Evolutionary conservation across 768 basidiomycete genomes (phyloP), one percentile per base, ranked within the genome.

Genomic region (Tulasnella sp.): DNA sequence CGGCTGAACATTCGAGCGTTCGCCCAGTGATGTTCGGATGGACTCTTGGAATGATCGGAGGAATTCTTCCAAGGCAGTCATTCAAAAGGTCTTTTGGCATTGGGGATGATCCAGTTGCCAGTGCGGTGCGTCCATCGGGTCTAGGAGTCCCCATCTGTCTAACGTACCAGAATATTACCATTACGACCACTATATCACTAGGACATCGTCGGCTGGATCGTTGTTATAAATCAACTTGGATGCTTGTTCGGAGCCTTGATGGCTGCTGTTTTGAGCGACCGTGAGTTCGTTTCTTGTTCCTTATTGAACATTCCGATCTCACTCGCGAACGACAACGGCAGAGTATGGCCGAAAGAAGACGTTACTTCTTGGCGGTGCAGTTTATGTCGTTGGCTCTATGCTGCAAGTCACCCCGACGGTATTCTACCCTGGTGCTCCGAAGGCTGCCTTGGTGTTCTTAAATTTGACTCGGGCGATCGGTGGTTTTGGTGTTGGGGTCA

Each of bases 331-430:
- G 72, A 83, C 88, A 34, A 87, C 89, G 3, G 84, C 84, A 48
- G 85, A 85, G 54, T 89, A 87, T 74, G 90, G 90, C 24, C 87
- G 90, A 72, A 90, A 88, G 83, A 86, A 85, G 5, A 87, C 86
- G 28, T 86, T 90, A 7, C 75, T 90, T 14, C 80, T 85, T 7
- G 86, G 90, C 11, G 90, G 88, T 3, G 72, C 87, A 44, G 86
- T 90, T 48, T 90, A 88, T 83, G 76, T 89, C 78, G 79, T 90
- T 41, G 90, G 90, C 44, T 89, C 89, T 79, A 44, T 87, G n/a
- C 83, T 90, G 41, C 90, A 90, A 81, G 84, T 85, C 28, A 80
- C 90, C 72, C 85, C 86, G 3, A 58, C n/a, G 20, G 34, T 77
- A 31, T 31, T 54, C 18, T 42, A 69, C 64, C 2, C 58, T 60